Evolutionary conservation across 352 stramenopile genomes (phyloP), one percentile per base, ranked within the genome.

Genomic region (Phytophthora tubulina): DNA sequence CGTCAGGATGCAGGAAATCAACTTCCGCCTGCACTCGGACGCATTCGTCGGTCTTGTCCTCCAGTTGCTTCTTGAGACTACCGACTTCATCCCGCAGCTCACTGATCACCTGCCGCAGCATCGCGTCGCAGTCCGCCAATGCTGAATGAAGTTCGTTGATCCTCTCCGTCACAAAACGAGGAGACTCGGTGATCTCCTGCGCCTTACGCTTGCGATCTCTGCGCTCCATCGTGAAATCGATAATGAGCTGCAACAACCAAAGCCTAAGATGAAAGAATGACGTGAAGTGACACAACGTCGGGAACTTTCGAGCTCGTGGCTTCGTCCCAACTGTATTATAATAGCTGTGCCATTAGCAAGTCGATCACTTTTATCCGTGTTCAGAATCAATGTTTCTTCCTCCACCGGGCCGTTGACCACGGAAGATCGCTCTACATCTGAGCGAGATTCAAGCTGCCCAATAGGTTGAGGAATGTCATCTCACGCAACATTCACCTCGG

Each of bases 181-280:
- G 32, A 3, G 63, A 64, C 41, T 68, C 55, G 0, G 35, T 15
- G 14, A 68, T 67, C 39, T 76, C 63, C 4, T 50, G 32, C 3
- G 62, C 57, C 38, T 73, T 79, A 7, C 72, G 72, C 17, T 79
- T 79, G 2, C 50, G 56, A 7, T 73, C 53, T 15, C 46, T 73
- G 15, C 57, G 67, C 52, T 79, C 67, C 72, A 79, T 79, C 17
- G 35, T 8, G 11, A 58, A 61, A 21, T 30, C 27, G 10, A 48
- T 8, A 53, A 27, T 65, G 46, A 44, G 36, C 21, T n/a, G n/a
- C 5, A 21, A 2, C 9, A 63, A 45, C 30, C 21, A 27, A 27
- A 33, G 14, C 1, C 9, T 42, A 31, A 41, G 35, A 33, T n/a
- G 27, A 56, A 46, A 27, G 56, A 65, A 17, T 62, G 56, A 68